A percentile compares a stretch with the other conserved stretches of the same genome.
phyloP scores from a whole-genome alignment of 352 stramenopile genomes.

The Blastocystis sp. region DNA sequence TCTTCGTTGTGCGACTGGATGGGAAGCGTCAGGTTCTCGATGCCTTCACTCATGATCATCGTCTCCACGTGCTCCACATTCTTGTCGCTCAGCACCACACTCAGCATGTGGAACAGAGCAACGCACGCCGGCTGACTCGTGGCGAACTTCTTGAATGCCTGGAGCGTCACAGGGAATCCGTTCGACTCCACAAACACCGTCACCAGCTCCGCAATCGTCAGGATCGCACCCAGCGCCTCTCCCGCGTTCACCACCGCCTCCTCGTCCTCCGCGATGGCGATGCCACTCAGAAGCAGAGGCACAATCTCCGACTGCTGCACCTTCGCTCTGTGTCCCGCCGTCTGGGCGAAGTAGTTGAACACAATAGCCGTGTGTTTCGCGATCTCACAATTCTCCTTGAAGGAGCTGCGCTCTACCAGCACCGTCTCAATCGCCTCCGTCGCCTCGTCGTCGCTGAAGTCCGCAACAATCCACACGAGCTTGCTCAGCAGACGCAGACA shows the following conservation, averaged over 20 bases:
- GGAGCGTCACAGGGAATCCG: neutral
- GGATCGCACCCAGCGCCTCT: neutral
- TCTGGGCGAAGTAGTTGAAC: conserved; percentile 49
- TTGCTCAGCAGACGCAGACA: conserved; percentile 50
- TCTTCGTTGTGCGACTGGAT: conserved; percentile 11
- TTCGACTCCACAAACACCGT: conserved; percentile 9
- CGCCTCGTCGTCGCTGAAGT: conserved; percentile 38
- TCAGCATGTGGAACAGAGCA: conserved; percentile 35
- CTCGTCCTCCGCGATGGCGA: neutral
- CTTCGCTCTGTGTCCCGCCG: conserved; percentile 1
- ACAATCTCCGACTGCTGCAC: conserved; percentile 44
- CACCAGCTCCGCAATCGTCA: neutral
- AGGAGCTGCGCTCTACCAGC: conserved; percentile 23
- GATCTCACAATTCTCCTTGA: conserved; percentile 19
- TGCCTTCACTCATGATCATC: neutral
- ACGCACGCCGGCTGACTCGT: neutral
- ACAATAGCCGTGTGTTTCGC: neutral
- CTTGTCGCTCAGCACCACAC: conserved; percentile 21
- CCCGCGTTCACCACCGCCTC: conserved; percentile 31
- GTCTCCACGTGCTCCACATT: neutral
- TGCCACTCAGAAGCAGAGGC: neutral
- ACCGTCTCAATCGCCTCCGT: neutral
- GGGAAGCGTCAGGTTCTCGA: conserved; percentile 21
- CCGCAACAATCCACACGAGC: conserved; percentile 46
- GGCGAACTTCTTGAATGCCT: neutral